phyloP scores from a whole-genome alignment of 139 green algal species.

The Chlamydomonas sp. region DNA sequence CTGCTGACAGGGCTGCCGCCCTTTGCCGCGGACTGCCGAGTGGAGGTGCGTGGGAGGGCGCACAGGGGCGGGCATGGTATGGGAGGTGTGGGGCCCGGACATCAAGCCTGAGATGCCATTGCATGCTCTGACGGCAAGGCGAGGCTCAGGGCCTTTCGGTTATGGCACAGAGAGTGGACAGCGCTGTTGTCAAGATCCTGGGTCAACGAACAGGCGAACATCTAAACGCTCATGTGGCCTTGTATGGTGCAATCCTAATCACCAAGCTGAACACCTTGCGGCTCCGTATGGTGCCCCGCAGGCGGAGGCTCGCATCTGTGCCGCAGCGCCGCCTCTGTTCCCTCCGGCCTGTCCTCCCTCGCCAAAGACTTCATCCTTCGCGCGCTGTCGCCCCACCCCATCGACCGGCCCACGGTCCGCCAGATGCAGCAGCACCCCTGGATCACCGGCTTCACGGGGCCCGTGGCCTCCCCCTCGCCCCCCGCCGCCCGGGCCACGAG shows the following conservation, averaged over 20 bases:
- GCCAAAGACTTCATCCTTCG: constrained; percentile 39
- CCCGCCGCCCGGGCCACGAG: neutral
- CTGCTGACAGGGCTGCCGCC: constrained; percentile 50
- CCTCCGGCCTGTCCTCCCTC: constrained; percentile 17
- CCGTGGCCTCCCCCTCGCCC: no score
- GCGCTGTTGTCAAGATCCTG: neutral
- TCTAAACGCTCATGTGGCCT: constrained; percentile 37
- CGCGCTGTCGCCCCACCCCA: constrained; percentile 20
- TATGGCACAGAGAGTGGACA: neutral
- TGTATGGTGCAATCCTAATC: constrained; percentile 28
- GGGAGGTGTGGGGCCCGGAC: no score
- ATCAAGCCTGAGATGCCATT: no score
- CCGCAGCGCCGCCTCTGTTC: constrained; percentile 9
- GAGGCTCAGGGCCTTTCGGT: no score
- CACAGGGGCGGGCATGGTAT: neutral
- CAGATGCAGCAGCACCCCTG: constrained; percentile 46
- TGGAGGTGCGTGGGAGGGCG: neutral
- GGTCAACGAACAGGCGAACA: neutral
- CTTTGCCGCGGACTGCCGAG: constrained; percentile 14
- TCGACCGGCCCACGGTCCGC: constrained; percentile 32
- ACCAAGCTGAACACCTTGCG: neutral
- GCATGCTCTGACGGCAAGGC: neutral
- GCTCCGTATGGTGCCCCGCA: neutral
- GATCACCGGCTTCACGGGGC: neutral
- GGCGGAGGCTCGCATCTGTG: constrained; percentile 17